phyloP scores from a whole-genome alignment of 805 yeast genomes.

The Zygosaccharomyces bailii region DNA sequence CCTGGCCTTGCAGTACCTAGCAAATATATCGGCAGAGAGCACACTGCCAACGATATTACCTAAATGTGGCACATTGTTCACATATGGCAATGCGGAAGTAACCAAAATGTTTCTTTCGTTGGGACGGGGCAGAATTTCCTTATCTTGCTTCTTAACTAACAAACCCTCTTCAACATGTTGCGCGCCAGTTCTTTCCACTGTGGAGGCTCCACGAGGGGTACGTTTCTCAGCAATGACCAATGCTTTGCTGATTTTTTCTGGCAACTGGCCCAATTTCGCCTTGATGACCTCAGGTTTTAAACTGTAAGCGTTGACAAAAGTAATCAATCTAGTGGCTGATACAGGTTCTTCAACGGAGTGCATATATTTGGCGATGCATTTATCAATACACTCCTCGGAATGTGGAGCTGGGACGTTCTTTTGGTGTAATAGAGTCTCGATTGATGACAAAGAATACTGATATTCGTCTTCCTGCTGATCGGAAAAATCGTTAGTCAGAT shows the following conservation, averaged over 20 bases:
- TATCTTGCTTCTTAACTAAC: conserved; percentile 26
- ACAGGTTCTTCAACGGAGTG: conserved; percentile 31
- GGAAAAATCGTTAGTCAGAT: conserved; percentile 49
- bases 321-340: conserved; percentile 53
- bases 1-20: conserved; percentile 86
- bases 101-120: conserved; percentile 78
- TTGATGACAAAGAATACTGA: conserved; percentile 21
- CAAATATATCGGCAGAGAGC: conserved; percentile 86
- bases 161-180: conserved; percentile 29
- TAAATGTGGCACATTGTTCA: conserved; percentile 96
- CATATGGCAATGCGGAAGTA: conserved; percentile 97
- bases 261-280: conserved; percentile 26
- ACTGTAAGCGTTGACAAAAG: conserved; percentile 58
- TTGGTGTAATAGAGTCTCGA: conserved; percentile 23
- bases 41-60: conserved; percentile 97
- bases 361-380: conserved; percentile 35
- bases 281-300: conserved; percentile 28
- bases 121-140: conserved; percentile 59
- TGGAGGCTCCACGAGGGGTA: conserved; percentile 30
- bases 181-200: conserved; percentile 43
- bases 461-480: conserved; percentile 35
- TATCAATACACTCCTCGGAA: conserved; percentile 41
- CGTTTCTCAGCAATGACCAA: conserved; percentile 43
- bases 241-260: conserved; percentile 43
- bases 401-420: conserved; percentile 40